Percentiles rank a stretch among this genome's conserved stretches.
These are phyloP conservation scores for Backusella macrospora DNA, from an alignment of 192 early-diverging fungal species.

Conservation along the genomic window DNA sequence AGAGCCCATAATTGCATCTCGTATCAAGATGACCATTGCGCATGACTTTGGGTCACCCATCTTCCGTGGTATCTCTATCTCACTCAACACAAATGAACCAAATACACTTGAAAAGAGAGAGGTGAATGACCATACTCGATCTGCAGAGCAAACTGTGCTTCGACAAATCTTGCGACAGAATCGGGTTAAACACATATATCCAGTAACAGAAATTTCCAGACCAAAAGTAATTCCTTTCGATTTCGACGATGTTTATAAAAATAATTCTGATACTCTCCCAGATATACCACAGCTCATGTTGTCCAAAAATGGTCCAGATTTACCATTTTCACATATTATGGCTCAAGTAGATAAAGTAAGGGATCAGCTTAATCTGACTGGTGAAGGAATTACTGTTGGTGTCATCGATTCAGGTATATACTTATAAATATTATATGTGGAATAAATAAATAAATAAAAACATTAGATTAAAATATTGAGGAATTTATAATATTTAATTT, in stretches of 20 bases:
- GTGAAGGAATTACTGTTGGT: conserved; percentile 68
- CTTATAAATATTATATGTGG: too few relatives aligned
- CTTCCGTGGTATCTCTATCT: conserved; percentile 27
- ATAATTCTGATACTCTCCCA: neutral
- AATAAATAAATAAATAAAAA: neutral
- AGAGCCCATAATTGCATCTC: neutral
- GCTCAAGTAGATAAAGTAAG: conserved; percentile 56
- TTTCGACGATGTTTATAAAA: neutral
- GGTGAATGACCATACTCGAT: neutral
- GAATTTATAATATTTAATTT: conserved; percentile 5
- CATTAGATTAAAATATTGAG: neutral
- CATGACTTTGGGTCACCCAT: conserved; percentile 25
- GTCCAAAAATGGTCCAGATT: neutral
- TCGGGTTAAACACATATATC: conserved; percentile 22
- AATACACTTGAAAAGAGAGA: conserved; percentile 15
- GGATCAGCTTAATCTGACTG: conserved; percentile 51
- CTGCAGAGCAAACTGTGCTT: conserved; percentile 13
- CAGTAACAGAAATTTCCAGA: conserved; percentile 20
- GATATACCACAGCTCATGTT: neutral
- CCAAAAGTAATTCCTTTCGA: neutral
- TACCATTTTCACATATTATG: conserved; percentile 46
- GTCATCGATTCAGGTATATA: conserved; percentile 64
- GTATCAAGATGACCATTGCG: conserved; percentile 10
- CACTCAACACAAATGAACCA: neutral
- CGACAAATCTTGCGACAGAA: neutral